Conservation (phyloP, 2,329 filamentous ascomycete genomes). For the Graphilbum ipis-grandicollis region DNA sequence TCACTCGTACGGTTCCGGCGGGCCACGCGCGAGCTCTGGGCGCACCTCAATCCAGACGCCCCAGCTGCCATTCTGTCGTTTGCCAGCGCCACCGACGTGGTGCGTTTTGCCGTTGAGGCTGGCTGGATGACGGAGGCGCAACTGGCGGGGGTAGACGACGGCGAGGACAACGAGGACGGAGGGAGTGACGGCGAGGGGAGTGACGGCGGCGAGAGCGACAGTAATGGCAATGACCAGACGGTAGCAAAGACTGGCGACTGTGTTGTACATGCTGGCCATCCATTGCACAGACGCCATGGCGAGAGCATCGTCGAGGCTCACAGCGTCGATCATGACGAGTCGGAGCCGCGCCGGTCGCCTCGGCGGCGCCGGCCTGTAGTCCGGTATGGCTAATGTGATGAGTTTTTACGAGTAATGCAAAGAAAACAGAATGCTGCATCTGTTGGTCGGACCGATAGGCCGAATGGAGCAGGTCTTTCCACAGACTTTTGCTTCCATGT, state of each 20-base stretch:
- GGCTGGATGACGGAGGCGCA: constrained; percentile 39
- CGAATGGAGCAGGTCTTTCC: too few relatives aligned
- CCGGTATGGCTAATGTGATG: constrained; percentile 2
- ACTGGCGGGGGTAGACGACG: constrained; percentile 18
- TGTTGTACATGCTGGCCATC: too few relatives aligned
- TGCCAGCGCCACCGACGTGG: constrained; percentile 35
- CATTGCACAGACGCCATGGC: background rate
- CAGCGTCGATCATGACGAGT: constrained; percentile 5
- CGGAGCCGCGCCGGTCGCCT: constrained; percentile 8
- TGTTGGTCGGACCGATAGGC: too few relatives aligned
- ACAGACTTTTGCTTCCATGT: too few relatives aligned
- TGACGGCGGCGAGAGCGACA: background rate
- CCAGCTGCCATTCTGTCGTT: constrained; percentile 30
- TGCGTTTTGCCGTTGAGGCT: constrained; percentile 37
- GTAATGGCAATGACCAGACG: too few relatives aligned
- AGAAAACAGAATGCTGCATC: too few relatives aligned
- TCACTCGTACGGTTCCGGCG: constrained; percentile 28
- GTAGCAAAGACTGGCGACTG: too few relatives aligned
- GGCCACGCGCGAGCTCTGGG: constrained; percentile 34
- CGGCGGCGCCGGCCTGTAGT: constrained; percentile 5
- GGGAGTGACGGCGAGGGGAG: background rate
- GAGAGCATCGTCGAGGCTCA: background rate
- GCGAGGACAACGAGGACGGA: background rate
- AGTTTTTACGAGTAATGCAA: too few relatives aligned
- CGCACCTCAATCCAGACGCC: constrained; percentile 33